A percentile compares a stretch with the other conserved stretches of the same genome.
Conservation (phyloP, 495 filamentous ascomycete genomes). For the Clavariopsis aquatica region DNA sequence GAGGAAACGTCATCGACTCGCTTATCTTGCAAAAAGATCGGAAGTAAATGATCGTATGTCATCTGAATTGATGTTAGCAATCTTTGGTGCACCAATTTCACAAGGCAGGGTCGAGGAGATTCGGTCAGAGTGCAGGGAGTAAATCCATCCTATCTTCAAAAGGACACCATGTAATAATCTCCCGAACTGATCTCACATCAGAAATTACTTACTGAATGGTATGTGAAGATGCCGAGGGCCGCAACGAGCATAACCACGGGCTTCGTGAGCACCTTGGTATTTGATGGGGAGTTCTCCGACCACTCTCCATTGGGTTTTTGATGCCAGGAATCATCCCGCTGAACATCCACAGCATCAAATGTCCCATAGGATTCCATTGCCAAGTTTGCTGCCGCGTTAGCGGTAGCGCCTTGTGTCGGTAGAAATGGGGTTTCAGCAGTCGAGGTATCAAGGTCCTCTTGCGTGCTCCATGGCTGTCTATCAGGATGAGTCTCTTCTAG, state of each 20-base stretch:
- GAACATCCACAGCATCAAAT: conserved; percentile 61
- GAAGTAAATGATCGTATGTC: conserved; percentile 81
- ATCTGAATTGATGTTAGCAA: conserved; percentile 47
- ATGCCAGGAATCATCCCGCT: conserved; percentile 53
- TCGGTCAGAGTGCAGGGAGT: too few species aligned
- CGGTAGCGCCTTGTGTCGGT: conserved; percentile 68
- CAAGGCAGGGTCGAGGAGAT: too few species aligned
- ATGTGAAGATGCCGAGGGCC: conserved; percentile 79
- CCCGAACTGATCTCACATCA: too few species aligned
- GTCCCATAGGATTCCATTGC: conserved; percentile 77
- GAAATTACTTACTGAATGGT: conserved; percentile 59
- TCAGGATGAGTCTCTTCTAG: conserved; percentile 81
- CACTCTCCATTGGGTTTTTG: conserved; percentile 50
- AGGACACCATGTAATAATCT: too few species aligned
- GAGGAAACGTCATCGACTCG: conserved; percentile 41
- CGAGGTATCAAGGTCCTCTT: conserved; percentile 55
- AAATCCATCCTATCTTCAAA: too few species aligned
- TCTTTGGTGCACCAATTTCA: too few species aligned
- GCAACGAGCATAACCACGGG: conserved; percentile 68
- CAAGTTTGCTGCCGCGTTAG: conserved; percentile 68
- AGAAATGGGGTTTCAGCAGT: conserved; percentile 69
- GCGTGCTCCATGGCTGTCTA: conserved; percentile 62
- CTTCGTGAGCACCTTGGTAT: conserved; percentile 60
- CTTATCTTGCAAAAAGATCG: conserved; percentile 80
- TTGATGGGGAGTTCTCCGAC: conserved; percentile 22